Conservation (phyloP, 441 rosid genomes). For the Melastoma candidum region DNA sequence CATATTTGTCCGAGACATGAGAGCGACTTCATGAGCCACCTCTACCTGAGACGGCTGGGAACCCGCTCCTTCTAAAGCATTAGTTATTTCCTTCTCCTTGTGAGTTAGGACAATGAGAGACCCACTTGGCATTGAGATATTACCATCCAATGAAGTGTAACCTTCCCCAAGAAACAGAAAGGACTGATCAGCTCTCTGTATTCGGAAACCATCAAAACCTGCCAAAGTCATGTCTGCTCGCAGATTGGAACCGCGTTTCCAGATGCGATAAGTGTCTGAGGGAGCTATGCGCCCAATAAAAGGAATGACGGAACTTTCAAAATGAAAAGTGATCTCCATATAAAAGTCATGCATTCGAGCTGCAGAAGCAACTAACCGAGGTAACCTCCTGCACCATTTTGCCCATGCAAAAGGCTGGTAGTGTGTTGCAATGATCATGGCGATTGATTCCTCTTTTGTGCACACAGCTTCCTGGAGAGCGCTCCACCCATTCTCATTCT, state of each 20-base stretch:
- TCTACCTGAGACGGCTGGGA: slow-evolving; percentile 88
- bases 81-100: slow-evolving; percentile 91
- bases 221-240: slow-evolving; percentile 16
- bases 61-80: slow-evolving; percentile 98
- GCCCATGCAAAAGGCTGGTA: slow-evolving; percentile 13
- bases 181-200: slow-evolving; percentile 8
- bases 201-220: slow-evolving; percentile 13
- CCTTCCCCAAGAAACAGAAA: slow-evolving; percentile 28
- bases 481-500: slow-evolving; percentile 86
- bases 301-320: slow-evolving; percentile 16
- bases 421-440: slow-evolving; percentile 8
- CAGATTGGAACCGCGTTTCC: slow-evolving; percentile 14
- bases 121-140: slow-evolving; percentile 56
- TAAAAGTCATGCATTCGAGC: slow-evolving; percentile 11
- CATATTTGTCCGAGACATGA: slow-evolving; percentile 98
- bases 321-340: slow-evolving; percentile 14
- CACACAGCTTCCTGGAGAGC: slow-evolving; percentile 15
- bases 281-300: slow-evolving; percentile 12
- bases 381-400: slow-evolving; percentile 11
- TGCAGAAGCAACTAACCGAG: slow-evolving; percentile 7
- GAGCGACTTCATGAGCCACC: slow-evolving; percentile 87
- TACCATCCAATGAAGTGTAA: slow-evolving; percentile 65
- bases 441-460: slow-evolving; percentile 5
- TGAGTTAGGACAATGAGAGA: slow-evolving; percentile 91
- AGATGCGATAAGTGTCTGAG: slow-evolving; percentile 12